Conservation (phyloP, 805 yeast genomes). For the Kodamaea lidongshanica region DNA sequence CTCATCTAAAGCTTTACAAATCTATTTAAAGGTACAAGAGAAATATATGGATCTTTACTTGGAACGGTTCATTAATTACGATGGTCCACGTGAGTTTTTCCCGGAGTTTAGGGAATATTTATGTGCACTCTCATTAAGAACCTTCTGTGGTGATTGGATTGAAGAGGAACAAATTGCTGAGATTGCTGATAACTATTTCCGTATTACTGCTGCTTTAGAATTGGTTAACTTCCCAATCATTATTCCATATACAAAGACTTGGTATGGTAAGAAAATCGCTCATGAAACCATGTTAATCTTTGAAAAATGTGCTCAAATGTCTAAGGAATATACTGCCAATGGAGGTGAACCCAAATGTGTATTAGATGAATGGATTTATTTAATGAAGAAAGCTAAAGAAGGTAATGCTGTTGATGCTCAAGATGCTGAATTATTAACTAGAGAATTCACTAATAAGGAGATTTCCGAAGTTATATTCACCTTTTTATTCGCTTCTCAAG, state of each 20-base stretch:
- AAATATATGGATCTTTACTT: constrained; percentile 77
- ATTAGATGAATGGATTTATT: constrained; percentile 90
- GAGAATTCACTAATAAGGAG: constrained; percentile 85
- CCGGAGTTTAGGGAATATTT: constrained; percentile 91
- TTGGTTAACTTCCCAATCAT: constrained; percentile 97
- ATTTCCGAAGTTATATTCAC: constrained; percentile 96
- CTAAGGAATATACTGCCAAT: constrained; percentile 62
- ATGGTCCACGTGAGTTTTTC: constrained; percentile 74
- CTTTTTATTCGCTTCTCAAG: constrained; percentile 95
- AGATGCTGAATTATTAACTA: constrained; percentile 56
- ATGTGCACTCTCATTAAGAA: constrained; percentile 88
- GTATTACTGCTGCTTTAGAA: constrained; percentile 93
- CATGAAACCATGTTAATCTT: constrained; percentile 91
- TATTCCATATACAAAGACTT: constrained; percentile 91
- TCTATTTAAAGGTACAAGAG: constrained; percentile 82
- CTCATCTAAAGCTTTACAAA: constrained; percentile 73
- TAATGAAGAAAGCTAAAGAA: constrained; percentile 70
- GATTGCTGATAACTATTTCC: constrained; percentile 88
- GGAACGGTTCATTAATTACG: constrained; percentile 54
- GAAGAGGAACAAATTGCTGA: constrained; percentile 83
- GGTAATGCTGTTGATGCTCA: constrained; percentile 45
- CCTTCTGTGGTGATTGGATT: constrained; percentile 94
- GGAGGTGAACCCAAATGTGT: constrained; percentile 83
- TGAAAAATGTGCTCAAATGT: constrained; percentile 79
- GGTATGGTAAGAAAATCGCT: constrained; percentile 94